phyloP scores from a whole-genome alignment of 2,329 filamentous ascomycete genomes.

The Pseudocercospora musae region DNA sequence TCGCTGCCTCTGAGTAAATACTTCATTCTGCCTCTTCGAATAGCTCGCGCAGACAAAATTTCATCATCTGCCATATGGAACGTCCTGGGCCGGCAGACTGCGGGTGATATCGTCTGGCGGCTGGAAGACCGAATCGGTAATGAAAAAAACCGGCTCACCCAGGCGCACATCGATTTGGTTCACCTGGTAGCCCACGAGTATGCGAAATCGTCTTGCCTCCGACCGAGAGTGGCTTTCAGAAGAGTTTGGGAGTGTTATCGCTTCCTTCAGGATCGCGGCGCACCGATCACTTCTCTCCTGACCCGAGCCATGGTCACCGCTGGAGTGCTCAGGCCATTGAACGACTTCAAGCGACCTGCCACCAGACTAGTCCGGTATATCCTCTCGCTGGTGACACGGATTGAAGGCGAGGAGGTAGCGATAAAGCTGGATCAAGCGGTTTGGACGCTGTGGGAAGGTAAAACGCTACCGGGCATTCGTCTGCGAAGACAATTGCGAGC shows the following conservation, averaged over 20 bases:
- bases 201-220: conserved; percentile 38
- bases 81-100: conserved; percentile 22
- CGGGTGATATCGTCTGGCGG: conserved; percentile 4
- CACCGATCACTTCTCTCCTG: conserved; percentile 43
- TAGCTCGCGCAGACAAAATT: neutral
- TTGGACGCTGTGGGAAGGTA: conserved; percentile 13
- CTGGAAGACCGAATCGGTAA: neutral
- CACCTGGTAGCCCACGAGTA: conserved; percentile 46
- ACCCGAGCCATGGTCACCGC: conserved; percentile 50
- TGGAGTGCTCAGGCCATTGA: conserved; percentile 45
- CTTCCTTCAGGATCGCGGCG: conserved; percentile 43
- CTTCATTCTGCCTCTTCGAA: neutral
- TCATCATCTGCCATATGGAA: conserved; percentile 19
- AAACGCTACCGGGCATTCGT: neutral
- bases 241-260: conserved; percentile 48
- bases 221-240: conserved; percentile 43
- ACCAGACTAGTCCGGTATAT: conserved; percentile 43
- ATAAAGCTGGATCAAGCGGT: conserved; percentile 32
- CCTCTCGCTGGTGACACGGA: conserved; percentile 39
- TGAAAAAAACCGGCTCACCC: conserved; percentile 11
- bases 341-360: conserved; percentile 35
- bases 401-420: conserved; percentile 45
- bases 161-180: conserved; percentile 43
- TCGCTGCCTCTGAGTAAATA: neutral
- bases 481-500: neutral